Base-by-base conservation (phyloP, 139 green algal species). In the Picochlorum sp. region DNA sequence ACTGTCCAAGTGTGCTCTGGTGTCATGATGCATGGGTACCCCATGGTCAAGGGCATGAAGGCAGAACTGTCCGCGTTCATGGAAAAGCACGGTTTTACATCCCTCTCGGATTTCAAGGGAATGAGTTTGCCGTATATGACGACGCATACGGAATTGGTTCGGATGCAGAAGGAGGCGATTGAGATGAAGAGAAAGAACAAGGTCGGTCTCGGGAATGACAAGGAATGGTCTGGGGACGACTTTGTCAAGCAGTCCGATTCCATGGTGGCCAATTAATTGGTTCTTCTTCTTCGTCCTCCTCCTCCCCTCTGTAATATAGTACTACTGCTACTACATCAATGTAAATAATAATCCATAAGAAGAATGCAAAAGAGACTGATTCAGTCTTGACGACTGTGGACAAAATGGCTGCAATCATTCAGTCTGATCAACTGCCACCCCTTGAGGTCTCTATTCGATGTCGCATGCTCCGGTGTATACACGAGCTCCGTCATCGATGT, bases 1-100 rank as follows among this genome's bases (percentile, higher is more conserved):
- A 96, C 87, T 26, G 92, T 98, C 67, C 91, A 97, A 85, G 92
- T 98, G 54, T 98, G 92, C 83, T 97, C 92, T 3, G 92, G 92
- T 16, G 87, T 97, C 15, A 98, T 98, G 92, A 72, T 98, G 57
- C 88, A 98, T 68, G 92, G 92, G 18, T 98, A 98, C 74, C 77
- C 79, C 0, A 55, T 98, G 49, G 80, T 95, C 14, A 86, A 96
- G 68, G 82, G 83, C n/a, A 82, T 98, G 45, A 91, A 80, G 54
- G 91, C 78, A 8, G 92, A 80, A 7, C 82, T 98, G 66, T 74
- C 84, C 73, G 71, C 31, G 3, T 84, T 80, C 68, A 91, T 91
- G 86, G 28, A 56, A 11, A 74, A 91, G 75, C 92, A 98, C 64
- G 74, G 72, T 71, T 97, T 97, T 68, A 77, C 72, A 15, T 79